Conservation (phyloP, 345 rosid species). For the Laguncularia racemosa region DNA sequence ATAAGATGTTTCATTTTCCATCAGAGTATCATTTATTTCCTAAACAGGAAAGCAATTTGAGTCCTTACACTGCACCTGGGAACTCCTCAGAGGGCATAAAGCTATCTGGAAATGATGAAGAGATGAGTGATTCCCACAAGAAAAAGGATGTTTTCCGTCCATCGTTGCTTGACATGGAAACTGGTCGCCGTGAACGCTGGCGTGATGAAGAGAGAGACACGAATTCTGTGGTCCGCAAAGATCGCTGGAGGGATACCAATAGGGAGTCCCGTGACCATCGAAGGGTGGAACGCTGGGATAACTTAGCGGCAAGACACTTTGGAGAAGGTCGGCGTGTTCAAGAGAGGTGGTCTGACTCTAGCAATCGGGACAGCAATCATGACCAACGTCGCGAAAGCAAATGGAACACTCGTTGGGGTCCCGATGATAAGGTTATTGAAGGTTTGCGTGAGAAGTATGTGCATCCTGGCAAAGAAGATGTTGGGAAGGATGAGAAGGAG, state of each 20-base stretch:
- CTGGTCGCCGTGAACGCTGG: slow-evolving; percentile 81
- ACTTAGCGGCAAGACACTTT: slow-evolving; percentile 44
- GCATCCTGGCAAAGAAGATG: slow-evolving; percentile 59
- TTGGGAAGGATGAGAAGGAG: slow-evolving; percentile 57
- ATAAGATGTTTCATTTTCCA: not conserved
- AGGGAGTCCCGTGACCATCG: slow-evolving; percentile 67
- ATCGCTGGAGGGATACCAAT: slow-evolving; percentile 80
- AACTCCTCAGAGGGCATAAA: slow-evolving; percentile 34
- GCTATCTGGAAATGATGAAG: slow-evolving; percentile 51
- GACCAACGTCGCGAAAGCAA: slow-evolving; percentile 94
- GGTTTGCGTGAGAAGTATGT: slow-evolving; percentile 46
- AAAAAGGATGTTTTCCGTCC: slow-evolving; percentile 83
- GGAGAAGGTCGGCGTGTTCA: slow-evolving; percentile 74
- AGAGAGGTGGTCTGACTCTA: slow-evolving; percentile 77
- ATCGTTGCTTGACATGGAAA: slow-evolving; percentile 69
- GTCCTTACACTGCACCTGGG: slow-evolving; percentile 28
- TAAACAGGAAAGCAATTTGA: slow-evolving; percentile 48
- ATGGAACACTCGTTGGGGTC: slow-evolving; percentile 99
- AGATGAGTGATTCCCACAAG: slow-evolving; percentile 49
- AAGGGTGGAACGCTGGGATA: slow-evolving; percentile 80
- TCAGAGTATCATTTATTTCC: too few species aligned
- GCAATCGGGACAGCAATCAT: slow-evolving; percentile 57
- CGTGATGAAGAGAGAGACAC: slow-evolving; percentile 96
- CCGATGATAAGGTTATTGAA: slow-evolving; percentile 62
- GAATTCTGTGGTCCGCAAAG: slow-evolving; percentile 52